A percentile compares a stretch with the other conserved stretches of the same genome.
These are phyloP conservation scores for Phytophthora ohioensis DNA, from an alignment of 352 stramenopile genomes.

Conservation along the genomic window DNA sequence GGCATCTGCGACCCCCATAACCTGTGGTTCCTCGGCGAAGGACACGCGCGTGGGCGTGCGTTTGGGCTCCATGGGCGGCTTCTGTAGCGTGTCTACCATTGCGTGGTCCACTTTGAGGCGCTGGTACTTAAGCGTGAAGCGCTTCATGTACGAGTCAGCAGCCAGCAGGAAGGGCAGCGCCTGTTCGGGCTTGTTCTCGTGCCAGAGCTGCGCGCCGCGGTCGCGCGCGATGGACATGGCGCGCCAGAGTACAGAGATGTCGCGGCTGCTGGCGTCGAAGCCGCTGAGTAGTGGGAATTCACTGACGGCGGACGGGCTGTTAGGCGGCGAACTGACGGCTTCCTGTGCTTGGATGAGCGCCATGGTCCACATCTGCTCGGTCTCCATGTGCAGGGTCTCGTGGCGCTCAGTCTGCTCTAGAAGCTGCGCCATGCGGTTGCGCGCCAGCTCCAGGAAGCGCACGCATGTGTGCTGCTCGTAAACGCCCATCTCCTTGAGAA, in stretches of 20 bases:
- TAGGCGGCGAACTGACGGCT: slow-evolving; percentile 38
- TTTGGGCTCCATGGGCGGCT: slow-evolving; percentile 30
- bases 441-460: slow-evolving; percentile 78
- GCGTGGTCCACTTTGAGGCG: slow-evolving; percentile 87
- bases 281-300: slow-evolving; percentile 76
- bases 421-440: slow-evolving; percentile 68
- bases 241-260: slow-evolving; percentile 84
- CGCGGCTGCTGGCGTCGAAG: slow-evolving; percentile 69
- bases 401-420: slow-evolving; percentile 65
- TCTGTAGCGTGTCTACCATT: slow-evolving; percentile 77
- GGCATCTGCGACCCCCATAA: slow-evolving; percentile 79
- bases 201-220: slow-evolving; percentile 83
- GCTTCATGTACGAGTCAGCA: slow-evolving; percentile 90
- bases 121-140: slow-evolving; percentile 90
- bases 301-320: slow-evolving; percentile 48
- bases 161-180: slow-evolving; percentile 81
- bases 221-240: slow-evolving; percentile 84
- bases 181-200: slow-evolving; percentile 88
- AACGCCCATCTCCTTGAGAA: slow-evolving; percentile 78
- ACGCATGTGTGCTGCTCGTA: slow-evolving; percentile 82
- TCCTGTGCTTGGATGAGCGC: slow-evolving; percentile 75
- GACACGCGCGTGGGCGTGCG: slow-evolving; percentile 60
- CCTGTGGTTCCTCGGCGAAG: slow-evolving; percentile 67
- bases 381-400: slow-evolving; percentile 74
- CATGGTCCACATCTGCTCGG: slow-evolving; percentile 81